Base-by-base conservation (phyloP, 2,329 filamentous ascomycete genomes). In the Curvularia verruculosa region DNA sequence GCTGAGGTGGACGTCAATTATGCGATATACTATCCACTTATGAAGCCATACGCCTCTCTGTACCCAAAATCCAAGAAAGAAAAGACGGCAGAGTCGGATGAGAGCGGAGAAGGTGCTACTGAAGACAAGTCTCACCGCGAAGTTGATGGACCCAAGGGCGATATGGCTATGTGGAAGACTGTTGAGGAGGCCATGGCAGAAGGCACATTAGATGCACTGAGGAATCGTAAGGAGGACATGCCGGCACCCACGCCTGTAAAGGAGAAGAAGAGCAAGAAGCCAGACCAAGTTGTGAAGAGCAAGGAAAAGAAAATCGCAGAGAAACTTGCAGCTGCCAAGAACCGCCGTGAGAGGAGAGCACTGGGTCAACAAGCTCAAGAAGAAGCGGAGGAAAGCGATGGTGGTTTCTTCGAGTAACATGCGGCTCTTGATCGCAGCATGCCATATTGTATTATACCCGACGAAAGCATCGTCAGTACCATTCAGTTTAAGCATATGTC, bases 1-100 rank as follows among this genome's bases (percentile, higher is more conserved):
- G 86, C 86, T 24, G 84, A 92, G 70, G 85, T 93, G 12, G 90
- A 94, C 70, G 80, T 90, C 60, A 87, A 90, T 66, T 95, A 95
- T 71, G 86, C 90, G 1, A 83, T 85, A 51, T 89, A 88, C 75
- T 90, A 85, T 60, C 91, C 91, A 1, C 84, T 90, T 43, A 81
- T 87, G 67, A 86, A 90, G 73, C 80, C 83, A 21, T 95, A 95
- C 75, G 82, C 90, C 62, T 81, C 84, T 19, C 72, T 88, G 2
- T 88, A 82, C 60, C 73, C 76, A 4, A 72, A 63, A 19, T 60
- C 68, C 13, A 70, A 69, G 47, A 70, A 60, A 26, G 54, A 54
- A 24, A 58, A 72, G 66, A 29, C 41, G 40, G 40, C 56, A 45
- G 51, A 64, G 4, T 44, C 56, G 40, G 71, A 68, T 36, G 74